A percentile compares a stretch with the other conserved stretches of the same genome.
phyloP scores from a whole-genome alignment of 495 filamentous ascomycete species.

The Trichoderma parareesei region DNA sequence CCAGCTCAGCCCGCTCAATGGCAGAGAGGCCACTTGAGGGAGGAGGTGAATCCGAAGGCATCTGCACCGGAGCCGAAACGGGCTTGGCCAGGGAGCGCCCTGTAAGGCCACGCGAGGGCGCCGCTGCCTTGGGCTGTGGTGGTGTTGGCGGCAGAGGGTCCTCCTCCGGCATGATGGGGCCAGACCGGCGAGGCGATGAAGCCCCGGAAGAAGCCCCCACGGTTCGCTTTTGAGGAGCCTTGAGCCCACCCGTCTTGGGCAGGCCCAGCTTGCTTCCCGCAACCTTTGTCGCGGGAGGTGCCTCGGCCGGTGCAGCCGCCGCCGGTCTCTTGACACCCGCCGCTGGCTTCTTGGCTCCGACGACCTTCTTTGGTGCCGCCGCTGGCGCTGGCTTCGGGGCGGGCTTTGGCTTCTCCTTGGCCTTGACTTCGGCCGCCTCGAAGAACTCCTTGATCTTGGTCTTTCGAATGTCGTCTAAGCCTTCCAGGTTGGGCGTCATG shows the following conservation, averaged over 20 bases:
- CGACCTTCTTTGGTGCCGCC: conserved; percentile 42
- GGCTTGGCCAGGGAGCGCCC: conserved; percentile 79
- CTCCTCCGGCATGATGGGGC: conserved; percentile 41
- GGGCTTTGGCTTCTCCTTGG: conserved; percentile 92
- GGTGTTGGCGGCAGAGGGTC: conserved; percentile 52
- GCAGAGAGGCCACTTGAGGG: conserved; percentile 54
- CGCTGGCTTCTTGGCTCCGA: conserved; percentile 34
- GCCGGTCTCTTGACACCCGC: conserved; percentile 31
- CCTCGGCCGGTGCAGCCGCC: conserved; percentile 37
- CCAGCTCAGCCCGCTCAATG: conserved; percentile 78
- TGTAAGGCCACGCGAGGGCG: conserved; percentile 64
- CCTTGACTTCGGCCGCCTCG: conserved; percentile 87
- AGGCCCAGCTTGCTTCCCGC: conserved; percentile 46
- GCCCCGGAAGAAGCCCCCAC: conserved; percentile 47
- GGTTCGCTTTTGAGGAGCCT: conserved; percentile 54
- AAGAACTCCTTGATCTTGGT: conserved; percentile 93
- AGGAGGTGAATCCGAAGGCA: conserved; percentile 37
- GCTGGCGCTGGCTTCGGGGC: conserved; percentile 47
- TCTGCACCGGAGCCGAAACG: conserved; percentile 25
- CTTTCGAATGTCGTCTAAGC: conserved; percentile 91
- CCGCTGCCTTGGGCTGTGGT: conserved; percentile 58
- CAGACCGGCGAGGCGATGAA: conserved; percentile 58
- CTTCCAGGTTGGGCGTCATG: conserved; percentile 95
- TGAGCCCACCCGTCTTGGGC: conserved; percentile 67
- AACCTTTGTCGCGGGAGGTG: conserved; percentile 44